phyloP scores from a whole-genome alignment of 495 filamentous ascomycete species.

The Choiromyces venosus region DNA sequence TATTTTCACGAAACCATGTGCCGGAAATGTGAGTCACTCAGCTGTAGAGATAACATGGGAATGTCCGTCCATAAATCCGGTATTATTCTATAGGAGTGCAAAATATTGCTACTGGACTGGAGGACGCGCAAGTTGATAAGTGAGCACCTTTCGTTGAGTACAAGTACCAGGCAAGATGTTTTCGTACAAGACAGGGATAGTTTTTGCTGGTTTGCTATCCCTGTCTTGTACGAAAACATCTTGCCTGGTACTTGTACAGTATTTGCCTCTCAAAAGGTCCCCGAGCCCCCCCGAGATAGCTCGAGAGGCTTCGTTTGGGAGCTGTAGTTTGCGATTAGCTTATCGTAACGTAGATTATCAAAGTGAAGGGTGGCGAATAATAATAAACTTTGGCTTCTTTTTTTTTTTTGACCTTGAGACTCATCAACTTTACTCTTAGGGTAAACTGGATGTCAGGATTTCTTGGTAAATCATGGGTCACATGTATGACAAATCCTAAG shows the following conservation, averaged over 20 bases:
- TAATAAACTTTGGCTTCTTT: neutral
- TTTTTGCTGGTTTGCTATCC: no score
- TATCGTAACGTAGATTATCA: neutral
- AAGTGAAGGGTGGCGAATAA: neutral
- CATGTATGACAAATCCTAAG: neutral
- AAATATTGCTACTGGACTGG: neutral
- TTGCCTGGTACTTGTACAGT: no score
- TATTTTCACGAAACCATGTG: neutral
- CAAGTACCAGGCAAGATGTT: no score
- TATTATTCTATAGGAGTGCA: neutral
- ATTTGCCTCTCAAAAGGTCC: no score
- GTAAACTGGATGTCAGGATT: neutral
- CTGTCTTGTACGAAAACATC: no score
- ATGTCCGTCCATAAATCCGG: neutral
- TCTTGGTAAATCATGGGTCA: neutral
- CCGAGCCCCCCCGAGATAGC: no score
- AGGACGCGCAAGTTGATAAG: neutral
- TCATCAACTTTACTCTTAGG: neutral
- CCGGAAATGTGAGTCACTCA: neutral
- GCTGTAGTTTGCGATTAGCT: neutral
- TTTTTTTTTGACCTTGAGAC: neutral
- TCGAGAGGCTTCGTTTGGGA: neutral
- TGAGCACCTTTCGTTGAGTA: neutral
- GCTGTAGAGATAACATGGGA: neutral
- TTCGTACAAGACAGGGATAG: no score